Percentiles rank a stretch among this genome's conserved stretches.
Evolutionary conservation across 1,139 yeast species (phyloP).

Genomic region (Scheffersomyces quercinus): DNA sequence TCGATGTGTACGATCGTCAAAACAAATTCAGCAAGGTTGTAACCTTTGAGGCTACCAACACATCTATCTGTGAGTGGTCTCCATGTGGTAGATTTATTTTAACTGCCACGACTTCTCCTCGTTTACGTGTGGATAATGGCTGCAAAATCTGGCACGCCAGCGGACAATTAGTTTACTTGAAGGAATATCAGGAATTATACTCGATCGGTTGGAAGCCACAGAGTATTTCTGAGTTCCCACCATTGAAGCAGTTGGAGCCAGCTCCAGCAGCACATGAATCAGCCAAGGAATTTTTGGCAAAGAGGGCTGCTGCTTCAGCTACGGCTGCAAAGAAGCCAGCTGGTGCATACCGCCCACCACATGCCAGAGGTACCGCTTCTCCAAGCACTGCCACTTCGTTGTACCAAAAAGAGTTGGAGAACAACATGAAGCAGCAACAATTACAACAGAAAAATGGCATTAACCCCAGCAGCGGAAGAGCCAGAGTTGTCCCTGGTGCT

Average conservation of each 20-base stretch:
- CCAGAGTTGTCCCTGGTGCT: slow-evolving; percentile 44
- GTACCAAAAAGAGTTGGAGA: slow-evolving; percentile 56
- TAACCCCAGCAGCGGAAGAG: slow-evolving; percentile 24
- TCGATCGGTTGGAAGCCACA: slow-evolving; percentile 90
- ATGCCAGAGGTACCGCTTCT: slow-evolving; percentile 62
- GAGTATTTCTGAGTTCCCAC: slow-evolving; percentile 58
- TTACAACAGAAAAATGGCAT: slow-evolving; percentile 20
- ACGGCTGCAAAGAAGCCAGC: slow-evolving; percentile 54
- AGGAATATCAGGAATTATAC: slow-evolving; percentile 79
- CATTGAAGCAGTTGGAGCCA: slow-evolving; percentile 52
- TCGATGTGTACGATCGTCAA: slow-evolving; percentile 92
- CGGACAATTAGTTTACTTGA: slow-evolving; percentile 76
- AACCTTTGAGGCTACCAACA: slow-evolving; percentile 87
- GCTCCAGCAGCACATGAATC: slow-evolving; percentile 71
- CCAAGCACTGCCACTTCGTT: slow-evolving; percentile 46
- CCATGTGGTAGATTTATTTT: slow-evolving; percentile 95
- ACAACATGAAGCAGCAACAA: slow-evolving; percentile 14
- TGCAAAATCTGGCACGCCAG: slow-evolving; percentile 90
- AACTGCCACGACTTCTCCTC: slow-evolving; percentile 96
- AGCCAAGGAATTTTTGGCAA: slow-evolving; percentile 55
- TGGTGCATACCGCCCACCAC: slow-evolving; percentile 96
- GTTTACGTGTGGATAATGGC: slow-evolving; percentile 96
- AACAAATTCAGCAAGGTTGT: slow-evolving; percentile 78
- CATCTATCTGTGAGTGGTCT: slow-evolving; percentile 95
- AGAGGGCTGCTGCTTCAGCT: slow-evolving; percentile 38